Base-by-base conservation (phyloP, 1,284 basidiomycete species). In the Ganoderma boninense region DNA sequence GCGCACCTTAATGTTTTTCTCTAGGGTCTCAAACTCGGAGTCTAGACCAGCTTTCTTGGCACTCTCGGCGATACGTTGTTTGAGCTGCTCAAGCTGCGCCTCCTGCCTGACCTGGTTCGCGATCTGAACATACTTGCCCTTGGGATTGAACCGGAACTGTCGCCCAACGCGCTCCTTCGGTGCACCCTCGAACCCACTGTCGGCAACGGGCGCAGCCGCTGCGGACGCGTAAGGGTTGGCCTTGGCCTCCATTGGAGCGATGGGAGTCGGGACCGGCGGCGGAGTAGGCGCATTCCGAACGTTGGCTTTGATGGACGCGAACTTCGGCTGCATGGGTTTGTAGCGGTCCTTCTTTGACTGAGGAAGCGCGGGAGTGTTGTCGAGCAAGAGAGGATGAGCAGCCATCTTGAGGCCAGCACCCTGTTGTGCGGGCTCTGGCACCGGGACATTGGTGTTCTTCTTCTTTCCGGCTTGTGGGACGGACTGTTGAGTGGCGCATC, bases 271-370 rank as follows among this genome's bases (percentile, higher is more conserved):
- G 7, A 87, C 83, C 5, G 90, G 88, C 0, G 90, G 86, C 11
- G 91, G 88, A 0, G 90, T 89, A 0, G 92, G 89, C 6, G 86
- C 87, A 74, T 89, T 93, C 13, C 93, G 89, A 11, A 87, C 87
- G 76, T 96, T 95, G 6, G 94, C 95, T 84, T 93, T 96, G 81
- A 97, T 96, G 4, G 95, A 95, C 0, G 96, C 94, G 80, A 98
- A 98, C 81, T 98, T 98, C 66, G 97, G 97, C 73, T 96, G 95
- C 96, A 98, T 98, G 10, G 97, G 95, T 80, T 96, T 97, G 83
- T 97, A 97, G 70, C 93, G 85, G 79, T 96, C 94, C 80, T 96
- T 96, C 82, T 94, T 95, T 43, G 90, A 91, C 78, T 93, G 92
- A 0, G 90, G 87, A 2, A 84, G 84, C 2, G 85, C 79, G 0